Percentiles rank a stretch among this genome's conserved stretches.
Evolutionary conservation across 306 rosid species (phyloP).

Genomic region (Dalbergia cochinchinensis): DNA sequence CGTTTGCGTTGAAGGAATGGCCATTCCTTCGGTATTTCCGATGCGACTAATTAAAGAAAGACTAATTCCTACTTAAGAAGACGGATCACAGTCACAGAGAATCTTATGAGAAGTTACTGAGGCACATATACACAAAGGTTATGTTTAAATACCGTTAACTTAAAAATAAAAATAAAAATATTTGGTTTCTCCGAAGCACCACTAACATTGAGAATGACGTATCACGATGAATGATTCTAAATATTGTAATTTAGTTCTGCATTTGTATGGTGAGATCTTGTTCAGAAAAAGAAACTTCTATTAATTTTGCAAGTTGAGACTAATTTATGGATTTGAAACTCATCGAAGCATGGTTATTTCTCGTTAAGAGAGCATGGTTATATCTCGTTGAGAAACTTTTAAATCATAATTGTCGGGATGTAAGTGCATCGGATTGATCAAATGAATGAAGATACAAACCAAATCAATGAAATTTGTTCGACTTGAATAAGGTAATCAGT

Average conservation of each 20-base stretch:
- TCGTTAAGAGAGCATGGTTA: no score
- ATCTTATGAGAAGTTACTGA: background rate
- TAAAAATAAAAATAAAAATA: background rate
- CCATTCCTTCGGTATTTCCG: background rate
- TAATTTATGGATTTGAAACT: no score
- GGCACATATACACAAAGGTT: background rate
- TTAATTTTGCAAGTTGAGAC: background rate
- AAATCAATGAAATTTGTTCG: no score
- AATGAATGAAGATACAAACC: no score
- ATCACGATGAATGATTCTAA: background rate
- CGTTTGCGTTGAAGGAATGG: background rate
- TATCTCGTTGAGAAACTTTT: no score
- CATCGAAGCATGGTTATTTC: background rate
- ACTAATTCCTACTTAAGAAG: background rate
- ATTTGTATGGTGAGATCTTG: background rate
- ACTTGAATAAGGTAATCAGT: no score
- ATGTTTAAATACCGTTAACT: no score
- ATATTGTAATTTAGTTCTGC: background rate
- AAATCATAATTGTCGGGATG: no score
- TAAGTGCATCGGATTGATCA: no score
- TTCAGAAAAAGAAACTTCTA: background rate
- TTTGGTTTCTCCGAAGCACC: slow-evolving; percentile 6
- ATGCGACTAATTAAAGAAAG: no score
- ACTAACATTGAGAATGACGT: background rate
- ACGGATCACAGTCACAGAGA: background rate